These are phyloP conservation scores for Colletotrichum liriopes DNA, from an alignment of 2,329 filamentous ascomycete species.

Conservation along the genomic window DNA sequence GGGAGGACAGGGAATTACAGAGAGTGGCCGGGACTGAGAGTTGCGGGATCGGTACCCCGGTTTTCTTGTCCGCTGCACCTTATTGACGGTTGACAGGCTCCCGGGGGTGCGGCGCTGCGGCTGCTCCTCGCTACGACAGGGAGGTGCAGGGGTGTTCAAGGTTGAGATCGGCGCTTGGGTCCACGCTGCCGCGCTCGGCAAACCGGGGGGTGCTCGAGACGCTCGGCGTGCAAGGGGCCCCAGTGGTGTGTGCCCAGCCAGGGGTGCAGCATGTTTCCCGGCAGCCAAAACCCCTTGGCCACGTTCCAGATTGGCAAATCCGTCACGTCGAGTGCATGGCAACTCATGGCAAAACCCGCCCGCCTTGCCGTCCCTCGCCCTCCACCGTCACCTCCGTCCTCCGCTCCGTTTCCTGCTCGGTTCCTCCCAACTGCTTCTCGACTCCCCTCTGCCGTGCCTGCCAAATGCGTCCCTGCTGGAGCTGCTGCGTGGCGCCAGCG, in stretches of 20 bases:
- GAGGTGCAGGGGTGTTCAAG: conserved; percentile 2
- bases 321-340: conserved; percentile 35
- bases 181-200: conserved; percentile 35
- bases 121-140: background rate
- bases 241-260: background rate
- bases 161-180: conserved; percentile 41
- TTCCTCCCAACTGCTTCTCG: background rate
- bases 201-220: conserved; percentile 29
- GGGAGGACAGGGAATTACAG: background rate
- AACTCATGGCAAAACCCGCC: conserved; percentile 2
- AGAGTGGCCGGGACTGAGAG: conserved; percentile 6
- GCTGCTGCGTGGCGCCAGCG: background rate
- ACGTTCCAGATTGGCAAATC: conserved; percentile 38
- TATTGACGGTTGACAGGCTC: background rate
- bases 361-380: conserved; percentile 14
- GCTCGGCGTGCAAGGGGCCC: conserved; percentile 1
- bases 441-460: background rate
- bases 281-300: conserved; percentile 32
- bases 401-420: background rate
- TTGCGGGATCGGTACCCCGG: background rate
- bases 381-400: conserved; percentile 5
- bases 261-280: conserved; percentile 33
- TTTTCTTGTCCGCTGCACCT: background rate
- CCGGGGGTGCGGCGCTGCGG: too few species aligned
- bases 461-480: background rate